Percentiles rank a stretch among this genome's conserved stretches.
Conservation (phyloP, 2,329 filamentous ascomycete species). For the Aspergillus japonicus region DNA sequence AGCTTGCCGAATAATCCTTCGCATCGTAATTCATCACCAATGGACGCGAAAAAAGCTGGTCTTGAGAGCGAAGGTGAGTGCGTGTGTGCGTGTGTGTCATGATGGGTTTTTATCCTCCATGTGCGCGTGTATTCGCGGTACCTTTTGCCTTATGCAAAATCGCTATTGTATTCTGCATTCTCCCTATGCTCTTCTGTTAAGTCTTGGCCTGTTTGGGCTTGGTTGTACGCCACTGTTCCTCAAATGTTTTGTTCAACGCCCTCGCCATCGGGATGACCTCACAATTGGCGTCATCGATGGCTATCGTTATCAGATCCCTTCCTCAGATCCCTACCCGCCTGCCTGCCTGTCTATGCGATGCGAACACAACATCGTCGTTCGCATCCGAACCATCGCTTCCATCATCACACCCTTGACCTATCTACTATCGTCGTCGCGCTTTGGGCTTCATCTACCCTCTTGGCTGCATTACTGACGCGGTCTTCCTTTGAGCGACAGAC, state of each 20-base stretch:
- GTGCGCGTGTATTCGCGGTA: constrained; percentile 9
- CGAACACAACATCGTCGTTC: constrained; percentile 9
- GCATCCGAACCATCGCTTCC: constrained; percentile 3
- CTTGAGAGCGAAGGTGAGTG: constrained; percentile 42
- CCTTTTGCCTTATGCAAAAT: constrained; percentile 3
- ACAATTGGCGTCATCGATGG: constrained; percentile 38
- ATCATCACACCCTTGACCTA: background rate
- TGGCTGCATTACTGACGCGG: constrained; percentile 24
- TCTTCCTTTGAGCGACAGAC: constrained; percentile 22
- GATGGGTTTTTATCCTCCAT: constrained; percentile 13
- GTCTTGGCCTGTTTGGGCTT: constrained; percentile 26
- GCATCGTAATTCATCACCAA: constrained; percentile 40
- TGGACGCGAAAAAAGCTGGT: constrained; percentile 44
- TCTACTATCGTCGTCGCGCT: constrained; percentile 7
- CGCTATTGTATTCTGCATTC: constrained; percentile 10
- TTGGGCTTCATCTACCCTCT: background rate
- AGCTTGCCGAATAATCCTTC: constrained; percentile 26
- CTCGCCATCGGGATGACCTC: constrained; percentile 39
- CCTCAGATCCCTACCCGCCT: background rate
- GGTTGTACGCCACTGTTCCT: constrained; percentile 33
- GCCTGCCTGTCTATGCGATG: background rate
- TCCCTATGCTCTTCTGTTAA: constrained; percentile 15
- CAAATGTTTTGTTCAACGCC: constrained; percentile 26
- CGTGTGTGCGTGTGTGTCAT: constrained; percentile 18
- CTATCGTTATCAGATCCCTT: constrained; percentile 22